Base-by-base conservation (phyloP, 805 yeast genomes). In the Torulaspora quercuum region DNA sequence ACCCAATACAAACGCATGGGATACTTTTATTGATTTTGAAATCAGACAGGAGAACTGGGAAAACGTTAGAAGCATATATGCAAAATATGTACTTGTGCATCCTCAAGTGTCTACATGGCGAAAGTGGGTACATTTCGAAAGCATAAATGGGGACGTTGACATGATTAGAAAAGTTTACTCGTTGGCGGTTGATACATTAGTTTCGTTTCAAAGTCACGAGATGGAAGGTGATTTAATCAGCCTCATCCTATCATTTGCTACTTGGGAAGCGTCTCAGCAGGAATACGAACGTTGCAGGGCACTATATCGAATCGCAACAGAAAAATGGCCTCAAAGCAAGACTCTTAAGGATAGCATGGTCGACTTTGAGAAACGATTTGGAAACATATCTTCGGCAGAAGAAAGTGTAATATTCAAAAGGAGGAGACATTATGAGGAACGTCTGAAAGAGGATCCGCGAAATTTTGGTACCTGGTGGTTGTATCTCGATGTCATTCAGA, bases 401-500 rank as follows among this genome's bases (percentile, higher is more conserved):
- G 49, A 57, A 3, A 73, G 76, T 2, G 65, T 82, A 0, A 42
- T 75, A 11, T 44, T 61, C 2, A 82, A 81, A 49, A 64, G 95
- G 40, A 72, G 69, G 42, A 57, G 67, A 5, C 65, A 65, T 35
- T 85, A 82, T 53, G 79, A 80, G 49, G 55, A 62, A 3, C 65
- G 61, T 13, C 48, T 84, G 9, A 41, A 52, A 5, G 47, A 52
- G 7, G 65, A 73, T 35, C 79, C 86, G 1, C 25, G 38, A 0
- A 84, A 85, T 60, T 79, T 76, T 57, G 92, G 83, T 50, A 63
- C 78, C 0, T 89, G 97, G 97, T 88, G 95, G 90, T 55, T 74
- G 0, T 80, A 79, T 50, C 41, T 86, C 2, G 67, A 72, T 8
- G 53, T 85, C 15, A 49, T 78, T 8, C 72, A 72, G 34, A 67